Conservation (phyloP, 106 monocot species). For the Dendrobium nobile region DNA sequence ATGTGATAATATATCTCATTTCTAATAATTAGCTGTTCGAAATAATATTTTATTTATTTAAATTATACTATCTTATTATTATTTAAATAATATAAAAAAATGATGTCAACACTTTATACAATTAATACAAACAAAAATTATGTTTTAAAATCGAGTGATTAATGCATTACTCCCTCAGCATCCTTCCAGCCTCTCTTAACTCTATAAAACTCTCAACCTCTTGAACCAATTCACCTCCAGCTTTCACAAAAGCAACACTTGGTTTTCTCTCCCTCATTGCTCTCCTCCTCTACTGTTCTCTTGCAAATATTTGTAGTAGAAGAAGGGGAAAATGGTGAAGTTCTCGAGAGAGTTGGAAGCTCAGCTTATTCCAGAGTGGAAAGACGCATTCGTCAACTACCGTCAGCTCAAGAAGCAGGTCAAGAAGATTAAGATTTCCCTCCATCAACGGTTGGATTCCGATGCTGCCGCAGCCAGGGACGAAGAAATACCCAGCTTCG, state of each 20-base stretch:
- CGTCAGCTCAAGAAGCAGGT: constrained; percentile 86
- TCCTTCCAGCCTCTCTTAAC: background rate
- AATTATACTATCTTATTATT: background rate
- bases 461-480: background rate
- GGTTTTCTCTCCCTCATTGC: background rate
- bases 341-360: constrained; percentile 92
- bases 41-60: no score
- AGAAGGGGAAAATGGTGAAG: constrained; percentile 54
- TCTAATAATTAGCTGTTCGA: no score
- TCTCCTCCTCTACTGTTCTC: background rate
- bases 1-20: no score
- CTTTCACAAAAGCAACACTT: background rate
- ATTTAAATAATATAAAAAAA: background rate
- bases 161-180: background rate
- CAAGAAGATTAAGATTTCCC: constrained; percentile 81
- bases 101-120: background rate
- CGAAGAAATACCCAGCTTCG: background rate
- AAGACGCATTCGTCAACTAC: constrained; percentile 92
- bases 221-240: background rate
- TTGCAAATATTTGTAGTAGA: background rate
- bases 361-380: constrained; percentile 92
- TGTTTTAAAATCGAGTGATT: background rate
- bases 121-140: background rate
- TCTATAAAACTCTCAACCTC: background rate
- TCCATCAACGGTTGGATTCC: constrained; percentile 3